A percentile compares a stretch with the other conserved stretches of the same genome.
Evolutionary conservation across 2,329 filamentous ascomycete genomes (phyloP).

Genomic region (Spiromastix sp.): DNA sequence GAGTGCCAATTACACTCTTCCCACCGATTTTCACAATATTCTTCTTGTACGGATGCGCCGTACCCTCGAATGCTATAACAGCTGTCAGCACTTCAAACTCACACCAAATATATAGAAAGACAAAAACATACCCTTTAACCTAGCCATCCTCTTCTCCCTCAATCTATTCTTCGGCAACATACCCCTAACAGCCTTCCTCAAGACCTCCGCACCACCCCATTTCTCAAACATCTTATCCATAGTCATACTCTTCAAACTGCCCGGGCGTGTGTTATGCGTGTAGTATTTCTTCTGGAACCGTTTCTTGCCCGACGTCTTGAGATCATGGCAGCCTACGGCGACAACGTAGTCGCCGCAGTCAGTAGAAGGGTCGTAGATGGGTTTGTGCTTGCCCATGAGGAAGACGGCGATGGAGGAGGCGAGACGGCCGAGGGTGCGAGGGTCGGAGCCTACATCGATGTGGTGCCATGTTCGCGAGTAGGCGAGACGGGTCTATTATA

Average conservation of each 20-base stretch:
- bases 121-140: constrained; percentile 58
- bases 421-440: constrained; percentile 78
- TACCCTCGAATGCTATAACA: constrained; percentile 71
- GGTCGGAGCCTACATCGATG: constrained; percentile 59
- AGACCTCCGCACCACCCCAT: constrained; percentile 82
- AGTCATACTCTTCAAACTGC: constrained; percentile 73
- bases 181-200: constrained; percentile 84
- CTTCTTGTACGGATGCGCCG: constrained; percentile 78
- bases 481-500: constrained; percentile 73
- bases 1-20: constrained; percentile 29
- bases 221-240: constrained; percentile 95
- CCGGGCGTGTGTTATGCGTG: constrained; percentile 82
- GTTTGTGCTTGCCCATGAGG: constrained; percentile 98
- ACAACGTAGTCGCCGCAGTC: constrained; percentile 99
- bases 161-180: constrained; percentile 98
- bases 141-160: constrained; percentile 72
- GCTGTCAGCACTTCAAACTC: constrained; percentile 1
- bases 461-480: constrained; percentile 96
- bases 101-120: constrained; percentile 1
- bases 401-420: constrained; percentile 77
- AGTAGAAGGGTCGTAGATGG: constrained; percentile 91
- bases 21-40: constrained; percentile 70
- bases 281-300: constrained; percentile 93
- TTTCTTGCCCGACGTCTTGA: constrained; percentile 87
- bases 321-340: constrained; percentile 74